phyloP scores from a whole-genome alignment of 1,139 yeast species.

The Yamadazyma blattariae region DNA sequence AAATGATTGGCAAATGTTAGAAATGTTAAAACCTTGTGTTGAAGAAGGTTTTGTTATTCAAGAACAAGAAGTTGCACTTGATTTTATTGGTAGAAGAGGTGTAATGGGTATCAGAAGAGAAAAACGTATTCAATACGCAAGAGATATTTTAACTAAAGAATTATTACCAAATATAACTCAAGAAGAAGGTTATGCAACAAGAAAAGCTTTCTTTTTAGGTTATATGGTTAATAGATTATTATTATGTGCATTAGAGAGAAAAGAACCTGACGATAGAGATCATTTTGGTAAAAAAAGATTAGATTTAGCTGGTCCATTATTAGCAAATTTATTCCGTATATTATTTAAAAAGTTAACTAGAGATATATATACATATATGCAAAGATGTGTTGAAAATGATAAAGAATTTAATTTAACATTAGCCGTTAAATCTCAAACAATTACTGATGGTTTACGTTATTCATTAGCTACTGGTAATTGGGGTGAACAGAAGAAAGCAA shows the following conservation, averaged over 20 bases:
- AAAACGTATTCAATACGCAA: conserved; percentile 97
- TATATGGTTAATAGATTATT: conserved; percentile 95
- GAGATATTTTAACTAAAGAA: conserved; percentile 94
- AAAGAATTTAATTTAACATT: conserved; percentile 93
- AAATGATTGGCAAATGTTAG: conserved; percentile 99
- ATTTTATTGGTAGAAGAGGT: conserved; percentile 98
- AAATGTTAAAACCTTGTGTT: conserved; percentile 97
- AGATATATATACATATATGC: conserved; percentile 97
- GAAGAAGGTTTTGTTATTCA: conserved; percentile 98
- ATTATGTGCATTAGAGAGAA: conserved; percentile 93
- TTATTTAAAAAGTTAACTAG: conserved; percentile 89
- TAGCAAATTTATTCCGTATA: conserved; percentile 92
- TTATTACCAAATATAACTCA: conserved; percentile 96
- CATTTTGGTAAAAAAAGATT: conserved; percentile 98
- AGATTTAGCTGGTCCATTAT: conserved; percentile 96
- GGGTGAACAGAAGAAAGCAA: conserved; percentile 99
- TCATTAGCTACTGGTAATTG: conserved; percentile 99
- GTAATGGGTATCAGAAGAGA: conserved; percentile 92
- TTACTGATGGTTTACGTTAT: conserved; percentile 95
- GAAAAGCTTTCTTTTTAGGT: conserved; percentile 96
- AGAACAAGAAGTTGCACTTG: conserved; percentile 96
- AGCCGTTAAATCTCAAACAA: conserved; percentile 95
- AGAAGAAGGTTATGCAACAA: conserved; percentile 93
- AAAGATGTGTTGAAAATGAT: conserved; percentile 96
- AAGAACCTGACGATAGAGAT: conserved; percentile 98